Percentiles rank a stretch among this genome's conserved stretches.
phyloP scores from a whole-genome alignment of 2,329 filamentous ascomycete genomes.

The Fusarium succisae region DNA sequence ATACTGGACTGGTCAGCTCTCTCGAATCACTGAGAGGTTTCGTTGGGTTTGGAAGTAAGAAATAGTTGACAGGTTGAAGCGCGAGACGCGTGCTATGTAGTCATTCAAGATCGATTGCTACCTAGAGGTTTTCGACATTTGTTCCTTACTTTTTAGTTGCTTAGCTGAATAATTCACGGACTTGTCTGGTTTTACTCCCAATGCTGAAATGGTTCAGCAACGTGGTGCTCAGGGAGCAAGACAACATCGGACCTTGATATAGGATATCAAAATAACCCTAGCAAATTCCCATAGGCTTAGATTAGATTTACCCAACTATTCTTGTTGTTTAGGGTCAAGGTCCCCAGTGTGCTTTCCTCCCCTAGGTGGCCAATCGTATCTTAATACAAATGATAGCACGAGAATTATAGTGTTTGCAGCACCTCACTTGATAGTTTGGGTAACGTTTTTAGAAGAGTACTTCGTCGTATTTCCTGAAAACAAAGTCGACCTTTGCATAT shows the following conservation, averaged over 20 bases:
- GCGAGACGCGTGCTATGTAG: no score
- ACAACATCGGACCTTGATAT: no score
- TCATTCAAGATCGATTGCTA: fast-evolving
- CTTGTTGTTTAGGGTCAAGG: no score
- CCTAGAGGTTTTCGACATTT: fast-evolving
- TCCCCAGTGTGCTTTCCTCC: fast-evolving
- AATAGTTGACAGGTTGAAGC: fast-evolving
- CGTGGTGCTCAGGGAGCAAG: no score
- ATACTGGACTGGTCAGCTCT: not conserved
- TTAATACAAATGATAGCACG: fast-evolving
- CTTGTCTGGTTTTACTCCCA: fast-evolving
- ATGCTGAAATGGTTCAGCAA: fast-evolving
- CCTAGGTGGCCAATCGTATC: fast-evolving
- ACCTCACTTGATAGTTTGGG: not conserved
- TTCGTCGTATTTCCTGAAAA: fast-evolving
- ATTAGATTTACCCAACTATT: fast-evolving
- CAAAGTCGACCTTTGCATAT: fast-evolving
- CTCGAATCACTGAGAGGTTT: not conserved
- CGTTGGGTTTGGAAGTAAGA: not conserved
- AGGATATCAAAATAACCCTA: fast-evolving
- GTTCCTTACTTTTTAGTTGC: not conserved
- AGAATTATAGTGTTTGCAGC: not conserved
- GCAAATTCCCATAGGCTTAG: fast-evolving
- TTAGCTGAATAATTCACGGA: fast-evolving
- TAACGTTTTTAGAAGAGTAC: not conserved